Conservation (phyloP, 2,329 filamentous ascomycete species). For the Neospermospora avenae region DNA sequence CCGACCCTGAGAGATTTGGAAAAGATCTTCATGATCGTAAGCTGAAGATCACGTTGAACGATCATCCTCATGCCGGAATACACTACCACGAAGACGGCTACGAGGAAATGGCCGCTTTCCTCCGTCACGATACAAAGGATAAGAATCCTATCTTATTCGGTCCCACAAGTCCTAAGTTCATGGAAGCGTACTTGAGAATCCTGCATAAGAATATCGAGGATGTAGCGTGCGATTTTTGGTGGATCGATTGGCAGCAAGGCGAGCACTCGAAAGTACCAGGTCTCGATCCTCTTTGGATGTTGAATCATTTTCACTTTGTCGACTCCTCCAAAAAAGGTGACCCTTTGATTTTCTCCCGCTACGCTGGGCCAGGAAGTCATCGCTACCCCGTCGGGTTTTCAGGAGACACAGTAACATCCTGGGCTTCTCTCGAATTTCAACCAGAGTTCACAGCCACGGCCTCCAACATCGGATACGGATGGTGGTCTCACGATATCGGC, state of each 20-base stretch:
- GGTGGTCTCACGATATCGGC: conserved; percentile 69
- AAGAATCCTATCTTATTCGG: conserved; percentile 55
- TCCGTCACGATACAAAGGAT: conserved; percentile 48
- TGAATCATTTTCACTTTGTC: conserved; percentile 63
- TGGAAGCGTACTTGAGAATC: conserved; percentile 56
- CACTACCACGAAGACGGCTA: conserved; percentile 55
- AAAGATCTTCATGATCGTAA: conserved; percentile 48
- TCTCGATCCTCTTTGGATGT: conserved; percentile 60
- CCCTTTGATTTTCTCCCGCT: conserved; percentile 57
- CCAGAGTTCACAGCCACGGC: conserved; percentile 65
- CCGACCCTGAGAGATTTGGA: conserved; percentile 51
- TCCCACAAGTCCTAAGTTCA: conserved; percentile 49
- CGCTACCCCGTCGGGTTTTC: conserved; percentile 64
- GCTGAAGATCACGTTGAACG: conserved; percentile 56
- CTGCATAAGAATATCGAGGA: conserved; percentile 54
- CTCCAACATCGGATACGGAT: conserved; percentile 64
- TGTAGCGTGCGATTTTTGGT: conserved; percentile 61
- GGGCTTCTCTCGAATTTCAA: conserved; percentile 60
- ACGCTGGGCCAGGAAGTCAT: conserved; percentile 60
- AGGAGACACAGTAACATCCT: conserved; percentile 57
- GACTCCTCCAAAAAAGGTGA: conserved; percentile 45
- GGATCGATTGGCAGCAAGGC: conserved; percentile 68
- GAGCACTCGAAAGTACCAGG: conserved; percentile 50
- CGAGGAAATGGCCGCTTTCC: conserved; percentile 48
- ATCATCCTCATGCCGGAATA: conserved; percentile 60